phyloP scores from a whole-genome alignment of 2,329 filamentous ascomycete species.

The Coniochaeta ligniaria region DNA sequence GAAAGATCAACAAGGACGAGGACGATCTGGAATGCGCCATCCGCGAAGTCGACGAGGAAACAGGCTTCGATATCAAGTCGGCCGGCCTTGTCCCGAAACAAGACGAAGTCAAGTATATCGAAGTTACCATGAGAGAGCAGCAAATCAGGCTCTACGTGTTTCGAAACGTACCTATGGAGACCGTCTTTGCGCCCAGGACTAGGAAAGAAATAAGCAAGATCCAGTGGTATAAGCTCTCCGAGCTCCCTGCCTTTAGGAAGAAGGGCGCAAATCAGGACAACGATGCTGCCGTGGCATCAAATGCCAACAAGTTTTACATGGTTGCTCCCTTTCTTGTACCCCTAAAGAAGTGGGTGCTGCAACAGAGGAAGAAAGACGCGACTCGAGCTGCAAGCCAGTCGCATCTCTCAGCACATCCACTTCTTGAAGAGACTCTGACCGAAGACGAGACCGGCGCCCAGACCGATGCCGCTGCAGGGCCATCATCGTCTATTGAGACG shows the following conservation, averaged over 20 bases:
- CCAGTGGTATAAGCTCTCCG: constrained; percentile 84
- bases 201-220: constrained; percentile 98
- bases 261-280: constrained; percentile 54
- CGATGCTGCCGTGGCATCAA: constrained; percentile 46
- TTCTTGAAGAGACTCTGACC: constrained; percentile 49
- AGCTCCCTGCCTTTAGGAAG: constrained; percentile 75
- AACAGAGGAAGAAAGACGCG: constrained; percentile 68
- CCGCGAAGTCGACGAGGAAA: constrained; percentile 93
- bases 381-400: constrained; percentile 32
- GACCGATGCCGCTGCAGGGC: constrained; percentile 22
- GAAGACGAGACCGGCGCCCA: constrained; percentile 53
- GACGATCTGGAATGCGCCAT: constrained; percentile 89
- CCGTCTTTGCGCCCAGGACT: constrained; percentile 80
- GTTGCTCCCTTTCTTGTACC: constrained; percentile 85
- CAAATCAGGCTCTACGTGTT: constrained; percentile 92
- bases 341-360: constrained; percentile 84
- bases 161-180: constrained; percentile 78
- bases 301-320: constrained; percentile 93
- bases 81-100: constrained; percentile 70
- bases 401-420: constrained; percentile 34
- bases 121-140: constrained; percentile 85
- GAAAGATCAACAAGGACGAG: constrained; percentile 98
- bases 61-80: constrained; percentile 72
- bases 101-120: constrained; percentile 72
- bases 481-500: constrained; percentile 30